phyloP scores from a whole-genome alignment of 2,329 filamentous ascomycete species.

The Epichloe elymi region DNA sequence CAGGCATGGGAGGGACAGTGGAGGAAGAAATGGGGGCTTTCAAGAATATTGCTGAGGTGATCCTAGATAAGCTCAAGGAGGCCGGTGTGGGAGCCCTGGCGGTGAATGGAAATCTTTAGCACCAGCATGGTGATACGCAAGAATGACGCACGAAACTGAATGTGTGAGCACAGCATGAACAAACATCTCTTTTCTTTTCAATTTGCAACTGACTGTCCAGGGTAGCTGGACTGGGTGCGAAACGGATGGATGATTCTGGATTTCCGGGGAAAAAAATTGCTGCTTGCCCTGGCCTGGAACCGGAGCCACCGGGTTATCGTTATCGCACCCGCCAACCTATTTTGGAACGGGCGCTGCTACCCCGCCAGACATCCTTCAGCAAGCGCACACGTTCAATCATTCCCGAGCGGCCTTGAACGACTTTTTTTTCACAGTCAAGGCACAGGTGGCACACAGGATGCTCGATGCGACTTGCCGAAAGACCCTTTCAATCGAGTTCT shows the following conservation, averaged over 20 bases:
- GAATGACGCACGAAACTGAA: no score
- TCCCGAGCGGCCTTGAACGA: not conserved
- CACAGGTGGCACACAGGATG: not conserved
- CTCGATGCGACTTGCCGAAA: not conserved
- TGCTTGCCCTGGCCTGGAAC: not conserved
- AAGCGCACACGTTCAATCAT: constrained; percentile 9
- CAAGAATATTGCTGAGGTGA: constrained; percentile 56
- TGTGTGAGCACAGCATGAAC: no score
- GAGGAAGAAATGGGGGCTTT: constrained; percentile 94
- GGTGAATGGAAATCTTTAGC: not conserved
- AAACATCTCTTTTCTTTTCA: no score
- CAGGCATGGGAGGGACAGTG: constrained; percentile 64
- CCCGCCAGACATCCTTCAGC: constrained; percentile 5
- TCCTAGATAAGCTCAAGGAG: constrained; percentile 25
- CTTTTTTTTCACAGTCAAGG: not conserved
- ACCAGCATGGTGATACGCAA: no score
- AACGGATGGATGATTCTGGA: not conserved
- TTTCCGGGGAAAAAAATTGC: not conserved
- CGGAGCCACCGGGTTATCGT: constrained; percentile 22
- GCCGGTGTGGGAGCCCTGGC: constrained; percentile 6
- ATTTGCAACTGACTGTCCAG: no score
- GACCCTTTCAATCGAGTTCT: not conserved
- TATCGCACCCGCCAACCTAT: constrained; percentile 23
- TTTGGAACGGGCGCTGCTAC: constrained; percentile 6
- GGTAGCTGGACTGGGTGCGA: not conserved